phyloP scores from a whole-genome alignment of 805 yeast species.

The Yamadazyma endophytica region DNA sequence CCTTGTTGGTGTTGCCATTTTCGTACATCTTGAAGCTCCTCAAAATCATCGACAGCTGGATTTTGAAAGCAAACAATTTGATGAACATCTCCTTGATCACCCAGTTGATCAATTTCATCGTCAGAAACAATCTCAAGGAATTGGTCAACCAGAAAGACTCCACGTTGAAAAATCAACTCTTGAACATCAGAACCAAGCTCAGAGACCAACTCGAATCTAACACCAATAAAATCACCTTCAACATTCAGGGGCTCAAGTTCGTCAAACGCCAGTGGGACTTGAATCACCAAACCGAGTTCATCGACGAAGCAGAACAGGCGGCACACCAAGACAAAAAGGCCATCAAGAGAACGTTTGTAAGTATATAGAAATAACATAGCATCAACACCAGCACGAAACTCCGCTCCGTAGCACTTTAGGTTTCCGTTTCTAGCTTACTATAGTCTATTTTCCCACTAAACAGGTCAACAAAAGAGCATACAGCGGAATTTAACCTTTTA shows the following conservation, averaged over 20 bases:
- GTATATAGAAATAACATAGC: slow-evolving; percentile 24
- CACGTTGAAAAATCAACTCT: slow-evolving; percentile 57
- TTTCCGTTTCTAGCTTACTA: no score
- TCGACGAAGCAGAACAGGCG: slow-evolving; percentile 60
- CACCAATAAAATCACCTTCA: slow-evolving; percentile 68
- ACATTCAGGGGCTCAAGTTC: slow-evolving; percentile 76
- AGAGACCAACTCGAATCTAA: slow-evolving; percentile 51
- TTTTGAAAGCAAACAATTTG: slow-evolving; percentile 41
- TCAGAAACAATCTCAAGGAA: slow-evolving; percentile 75
- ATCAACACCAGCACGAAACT: no score
- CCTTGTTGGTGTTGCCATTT: slow-evolving; percentile 85
- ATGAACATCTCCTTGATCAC: slow-evolving; percentile 63
- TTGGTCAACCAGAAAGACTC: slow-evolving; percentile 66
- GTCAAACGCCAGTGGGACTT: slow-evolving; percentile 75
- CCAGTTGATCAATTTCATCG: slow-evolving; percentile 69
- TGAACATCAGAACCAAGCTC: slow-evolving; percentile 57
- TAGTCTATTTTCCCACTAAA: no score
- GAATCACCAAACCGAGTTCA: slow-evolving; percentile 67
- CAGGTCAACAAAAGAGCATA: no score
- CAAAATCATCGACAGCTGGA: slow-evolving; percentile 73
- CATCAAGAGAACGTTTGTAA: slow-evolving; percentile 71
- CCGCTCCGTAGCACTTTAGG: no score
- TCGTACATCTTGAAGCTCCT: slow-evolving; percentile 72
- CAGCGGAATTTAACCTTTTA: no score
- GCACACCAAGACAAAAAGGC: slow-evolving; percentile 51